Evolutionary conservation across 306 rosid species (phyloP), one percentile per base, ranked within the genome.

Genomic region (Biancaea sappan): DNA sequence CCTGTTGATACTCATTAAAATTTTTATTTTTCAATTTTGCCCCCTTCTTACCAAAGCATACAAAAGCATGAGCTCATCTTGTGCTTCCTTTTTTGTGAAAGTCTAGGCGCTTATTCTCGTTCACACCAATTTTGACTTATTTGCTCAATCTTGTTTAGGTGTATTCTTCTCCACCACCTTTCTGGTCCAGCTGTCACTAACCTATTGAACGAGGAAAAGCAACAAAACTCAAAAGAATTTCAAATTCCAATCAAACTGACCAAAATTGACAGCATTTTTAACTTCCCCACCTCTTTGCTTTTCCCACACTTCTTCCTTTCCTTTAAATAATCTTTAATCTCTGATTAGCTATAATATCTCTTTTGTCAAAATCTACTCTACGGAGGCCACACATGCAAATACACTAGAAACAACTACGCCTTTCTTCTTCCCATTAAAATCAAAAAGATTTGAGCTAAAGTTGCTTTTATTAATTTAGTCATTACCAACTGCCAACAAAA

Each of bases 31-130:
- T n/a, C n/a, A n/a, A n/a, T n/a, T n/a, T n/a, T n/a, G n/a, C n/a
- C n/a, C n/a, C n/a, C n/a, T n/a, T n/a, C n/a, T n/a, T n/a, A n/a
- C n/a, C n/a, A n/a, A n/a, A n/a, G n/a, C n/a, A 35, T 19, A 62
- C 68, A 21, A 19, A 37, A 40, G 70, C 70, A 65, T 65, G 70
- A 65, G 53, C 22, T 65, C 71, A 41, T 24, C 53, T 22, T 22
- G 70, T 4, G 37, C 37, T 9, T 59, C 2, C 13, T 31, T n/a
- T 26, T 26, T 21, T 1, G 13, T 64, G 15, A 18, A 35, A 25
- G 24, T 41, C 54, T 8, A 2, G 51, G 54, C 10, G 9, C 16
- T 38, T 25, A 25, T 66, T 43, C 71, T 3, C 13, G 37, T 43
- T 43, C 54, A 66, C 53, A 64, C 16, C 32, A 41, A 15, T n/a